phyloP scores from a whole-genome alignment of 2,329 filamentous ascomycete species.

The Madurella mycetomatis region DNA sequence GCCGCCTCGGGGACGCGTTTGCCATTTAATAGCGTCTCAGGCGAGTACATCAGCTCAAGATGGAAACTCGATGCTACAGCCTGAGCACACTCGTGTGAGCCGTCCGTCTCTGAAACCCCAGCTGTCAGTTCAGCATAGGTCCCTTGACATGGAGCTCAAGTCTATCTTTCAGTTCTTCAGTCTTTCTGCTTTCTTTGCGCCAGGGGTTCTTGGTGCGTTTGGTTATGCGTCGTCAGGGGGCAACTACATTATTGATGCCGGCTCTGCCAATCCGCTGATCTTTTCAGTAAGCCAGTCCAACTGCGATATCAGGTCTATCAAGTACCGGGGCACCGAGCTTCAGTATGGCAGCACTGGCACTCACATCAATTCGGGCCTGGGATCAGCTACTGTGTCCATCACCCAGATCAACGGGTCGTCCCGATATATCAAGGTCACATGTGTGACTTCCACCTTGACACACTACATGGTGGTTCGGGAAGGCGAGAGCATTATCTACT shows the following conservation, averaged over 20 bases:
- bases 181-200: slow-evolving; percentile 17
- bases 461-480: slow-evolving; percentile 60
- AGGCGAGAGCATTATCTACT: slow-evolving; percentile 56
- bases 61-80: not conserved
- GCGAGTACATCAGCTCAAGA: not conserved
- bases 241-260: slow-evolving; percentile 45
- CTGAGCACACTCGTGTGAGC: not conserved
- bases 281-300: slow-evolving; percentile 49
- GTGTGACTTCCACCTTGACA: slow-evolving; percentile 54
- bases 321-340: slow-evolving; percentile 54
- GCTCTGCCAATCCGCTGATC: slow-evolving; percentile 44
- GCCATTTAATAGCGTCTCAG: not conserved
- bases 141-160: slow-evolving; percentile 18
- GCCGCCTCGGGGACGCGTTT: not conserved
- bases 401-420: slow-evolving; percentile 32
- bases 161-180: slow-evolving; percentile 16
- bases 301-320: slow-evolving; percentile 62
- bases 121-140: not conserved
- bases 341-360: slow-evolving; percentile 49
- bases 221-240: slow-evolving; percentile 38
- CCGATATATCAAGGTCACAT: slow-evolving; percentile 58
- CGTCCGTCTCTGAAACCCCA: not conserved
- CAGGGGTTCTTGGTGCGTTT: slow-evolving; percentile 36
- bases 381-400: slow-evolving; percentile 52
- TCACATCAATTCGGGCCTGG: slow-evolving; percentile 57